phyloP scores from a whole-genome alignment of 345 rosid species.

The Noccaea caerulescens region DNA sequence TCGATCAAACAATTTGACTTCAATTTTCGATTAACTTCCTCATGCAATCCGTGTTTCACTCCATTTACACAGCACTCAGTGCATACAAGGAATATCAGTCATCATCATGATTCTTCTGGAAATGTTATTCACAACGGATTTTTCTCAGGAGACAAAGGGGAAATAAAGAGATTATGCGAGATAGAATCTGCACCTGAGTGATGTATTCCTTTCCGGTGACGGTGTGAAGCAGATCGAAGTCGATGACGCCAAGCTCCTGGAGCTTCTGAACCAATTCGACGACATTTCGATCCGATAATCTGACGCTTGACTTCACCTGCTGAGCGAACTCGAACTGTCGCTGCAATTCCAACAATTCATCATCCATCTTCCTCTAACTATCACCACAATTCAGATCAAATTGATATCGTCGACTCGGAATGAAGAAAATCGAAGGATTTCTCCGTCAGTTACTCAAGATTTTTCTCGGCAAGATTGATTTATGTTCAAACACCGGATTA shows the following conservation, averaged over 20 bases:
- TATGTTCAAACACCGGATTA: conserved; percentile 31
- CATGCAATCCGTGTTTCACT: conserved; percentile 19
- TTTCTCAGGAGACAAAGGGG: conserved; percentile 15
- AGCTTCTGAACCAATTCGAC: conserved; percentile 97
- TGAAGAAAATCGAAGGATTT: conserved; percentile 17
- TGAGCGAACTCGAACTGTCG: conserved; percentile 93
- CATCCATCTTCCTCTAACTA: conserved; percentile 60
- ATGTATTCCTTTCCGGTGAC: conserved; percentile 95
- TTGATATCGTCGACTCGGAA: not conserved
- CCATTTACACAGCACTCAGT: not conserved
- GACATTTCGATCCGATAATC: conserved; percentile 89
- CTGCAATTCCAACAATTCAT: conserved; percentile 84
- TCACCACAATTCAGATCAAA: conserved; percentile 13
- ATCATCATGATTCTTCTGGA: conserved; percentile 1
- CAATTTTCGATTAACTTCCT: conserved; percentile 3
- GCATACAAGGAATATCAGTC: not conserved
- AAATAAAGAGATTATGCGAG: conserved; percentile 1
- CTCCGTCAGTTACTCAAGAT: conserved; percentile 29
- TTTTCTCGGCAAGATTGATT: conserved; percentile 1
- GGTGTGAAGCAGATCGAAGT: conserved; percentile 97
- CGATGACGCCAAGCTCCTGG: conserved; percentile 85
- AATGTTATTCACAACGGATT: not conserved
- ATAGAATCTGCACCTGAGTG: conserved; percentile 60
- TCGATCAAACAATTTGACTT: conserved; percentile 29
- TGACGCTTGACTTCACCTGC: conserved; percentile 84